Evolutionary conservation across 1,284 basidiomycete species (phyloP), one percentile per base, ranked within the genome.

Genomic region (Ustilago curta): DNA sequence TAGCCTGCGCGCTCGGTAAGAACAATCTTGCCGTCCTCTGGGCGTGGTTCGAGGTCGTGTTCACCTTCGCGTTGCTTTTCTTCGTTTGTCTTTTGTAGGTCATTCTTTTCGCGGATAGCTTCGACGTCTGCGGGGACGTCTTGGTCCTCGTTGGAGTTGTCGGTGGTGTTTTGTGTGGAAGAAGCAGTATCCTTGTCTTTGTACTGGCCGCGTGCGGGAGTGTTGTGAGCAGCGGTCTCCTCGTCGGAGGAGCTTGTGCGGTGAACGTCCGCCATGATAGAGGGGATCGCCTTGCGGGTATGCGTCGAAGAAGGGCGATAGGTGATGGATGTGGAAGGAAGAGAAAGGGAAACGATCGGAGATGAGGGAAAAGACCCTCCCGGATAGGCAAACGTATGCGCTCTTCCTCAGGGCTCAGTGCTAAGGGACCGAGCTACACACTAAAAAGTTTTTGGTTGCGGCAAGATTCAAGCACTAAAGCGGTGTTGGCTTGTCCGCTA

Each of bases 1-100:
- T 77, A 82, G 9, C 78, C 85, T 9, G 83, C 83, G 9, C 83
- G 59, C 29, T 84, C 82, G 25, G 80, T 82, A 19, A 86, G 69
- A 40, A 84, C 81, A 27, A 84, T 76, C 59, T 80, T 83, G 40
- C 85, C 85, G 49, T 86, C 83, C 39, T 71, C 57, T 7, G 62
- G 23, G 40, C 70, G 65, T 3, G 71, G 71, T 29, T 69, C 55
- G 48, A 74, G 71, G 2, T 69, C 71, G 55, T 69, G 61, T 42
- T 74, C 66, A 25, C 71, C 71, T 40, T 74, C 71, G 37, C 61
- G 60, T 40, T 74, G 71, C 52, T 74, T 74, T 31, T 74, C 71
- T n/a, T 65, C 58, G 53, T 69, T 66, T 45, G 71, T 74, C 55
- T 74, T 74, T 21, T 25, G 27, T n/a, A 74, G 31, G 40, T 74